Base-by-base conservation (phyloP, 306 rosid species). In the Alnus glutinosa region DNA sequence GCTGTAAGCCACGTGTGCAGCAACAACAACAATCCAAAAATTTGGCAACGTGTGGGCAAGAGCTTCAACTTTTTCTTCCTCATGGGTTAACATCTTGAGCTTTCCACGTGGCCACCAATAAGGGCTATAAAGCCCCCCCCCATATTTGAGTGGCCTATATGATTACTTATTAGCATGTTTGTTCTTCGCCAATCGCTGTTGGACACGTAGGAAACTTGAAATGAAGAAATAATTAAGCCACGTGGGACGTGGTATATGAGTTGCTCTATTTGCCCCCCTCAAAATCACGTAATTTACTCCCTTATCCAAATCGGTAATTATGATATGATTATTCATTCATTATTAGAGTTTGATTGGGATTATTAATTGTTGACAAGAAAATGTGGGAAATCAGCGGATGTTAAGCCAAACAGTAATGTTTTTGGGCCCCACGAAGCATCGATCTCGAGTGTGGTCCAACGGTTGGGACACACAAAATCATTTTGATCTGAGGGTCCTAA, bases 291-390 rank as follows among this genome's bases (percentile, higher is more conserved):
- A 50, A 48, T 28, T 76, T 76, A 48, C 72, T 15, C 36, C 49
- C 23, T 58, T 10, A 59, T 39, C 36, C 36, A 23, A 18, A 7
- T 9, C 6, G 71, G 69, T 66, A 44, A 76, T 70, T 75, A 70
- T 75, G 23, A 7, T 37, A n/a, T 81, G 63, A 70, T 80, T 47
- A 23, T 23, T 23, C 28, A 72, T 69, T 75, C 44, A 70, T 80
- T 47, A 72, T 74, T 69, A 55, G 14, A 77, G 51, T 39, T 54
- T 75, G 80, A 83, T 78, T 47, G 73, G n/a, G 77, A 50, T 75
- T 71, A 76, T 66, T 52, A 80, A 72, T 55, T 44, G 76, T 71
- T 15, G 73, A 58, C 9, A 63, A 15, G 4, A 51, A 73, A 73
- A 63, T 28, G 39, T 79, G 74, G 15, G 83, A 39, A 28, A 79